Evolutionary conservation across 164 flowering plant genomes (phyloP).

Genomic region (Macadamia integrifolia): DNA sequence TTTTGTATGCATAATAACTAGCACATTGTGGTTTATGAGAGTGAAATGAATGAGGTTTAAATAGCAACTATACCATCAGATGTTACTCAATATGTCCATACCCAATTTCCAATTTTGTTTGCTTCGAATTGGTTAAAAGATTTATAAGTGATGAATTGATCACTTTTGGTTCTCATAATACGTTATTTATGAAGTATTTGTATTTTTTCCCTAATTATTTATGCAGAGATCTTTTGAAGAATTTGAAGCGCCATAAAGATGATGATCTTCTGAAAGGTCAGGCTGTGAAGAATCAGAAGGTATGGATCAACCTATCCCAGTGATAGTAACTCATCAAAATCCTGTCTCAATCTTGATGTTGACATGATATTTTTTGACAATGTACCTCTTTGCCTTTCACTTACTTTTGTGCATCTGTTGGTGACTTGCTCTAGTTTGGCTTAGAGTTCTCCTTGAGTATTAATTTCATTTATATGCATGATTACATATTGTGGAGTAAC

Average conservation of each 20-base stretch:
- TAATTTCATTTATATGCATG: background rate
- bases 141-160: too few relatives aligned
- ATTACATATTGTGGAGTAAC: background rate
- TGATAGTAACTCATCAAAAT: background rate
- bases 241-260: constrained; percentile 65
- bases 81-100: too few relatives aligned
- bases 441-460: background rate
- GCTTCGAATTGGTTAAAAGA: too few relatives aligned
- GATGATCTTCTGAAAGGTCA: constrained; percentile 84
- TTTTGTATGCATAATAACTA: too few relatives aligned
- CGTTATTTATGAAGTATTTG: background rate
- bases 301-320: constrained; percentile 14
- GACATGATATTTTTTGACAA: background rate
- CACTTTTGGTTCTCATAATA: too few relatives aligned
- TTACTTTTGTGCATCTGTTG: background rate
- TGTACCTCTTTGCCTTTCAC: background rate
- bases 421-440: background rate
- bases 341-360: background rate
- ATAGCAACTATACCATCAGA: too few relatives aligned
- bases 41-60: too few relatives aligned
- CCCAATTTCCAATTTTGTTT: too few relatives aligned
- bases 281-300: constrained; percentile 92
- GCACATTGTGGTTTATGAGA: too few relatives aligned
- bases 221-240: constrained; percentile 54
- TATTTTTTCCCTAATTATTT: background rate